Evolutionary conservation across 306 rosid genomes (phyloP), one percentile per base, ranked within the genome.

Genomic region (Fragaria ananassa): DNA sequence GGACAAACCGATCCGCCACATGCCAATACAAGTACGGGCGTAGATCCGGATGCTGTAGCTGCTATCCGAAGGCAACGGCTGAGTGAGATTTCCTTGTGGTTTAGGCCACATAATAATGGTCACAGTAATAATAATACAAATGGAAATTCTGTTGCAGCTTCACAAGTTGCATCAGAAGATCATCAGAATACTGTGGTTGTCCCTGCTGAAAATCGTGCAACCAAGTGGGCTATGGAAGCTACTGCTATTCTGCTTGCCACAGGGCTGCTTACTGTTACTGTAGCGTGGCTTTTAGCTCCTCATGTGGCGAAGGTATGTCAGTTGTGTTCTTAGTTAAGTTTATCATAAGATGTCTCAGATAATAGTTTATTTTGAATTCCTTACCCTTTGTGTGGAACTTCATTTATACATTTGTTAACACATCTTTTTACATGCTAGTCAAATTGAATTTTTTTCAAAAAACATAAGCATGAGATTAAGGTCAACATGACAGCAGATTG

Each of bases 41-140:
- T 94, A 44, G 98, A 92, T 85, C 98, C 98, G 11, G 97, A 92
- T 84, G 98, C 97, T 19, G 88, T 95, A 81, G 98, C 98, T 75
- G 97, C 98, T 41, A 87, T 95, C 41, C 89, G 93, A 73, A 85
- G 98, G 88, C 98, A 89, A 76, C 81, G 98, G 61, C 87, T 95
- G 70, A 85, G 91, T 82, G 98, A 95, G 85, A 92, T 95, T 74
- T 87, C 97, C n/a, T 75, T 81, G 47, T 95, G 98, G 98, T 95
- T 95, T 88, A 80, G 84, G 82, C 96, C 98, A 18, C 90, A 86
- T 82, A 84, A 64, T 84, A 87, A 45, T 69, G 79, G 56, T 81
- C 80, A 64, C 76, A 63, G 57, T 81, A 85, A 82, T 23, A 56
- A 39, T 8, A 23, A 23, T 72, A 23, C 77, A 57, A 42, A 41